Percentiles rank a stretch among this genome's conserved stretches.
phyloP scores from a whole-genome alignment of 768 basidiomycete genomes.

The Mycena capillaripes region DNA sequence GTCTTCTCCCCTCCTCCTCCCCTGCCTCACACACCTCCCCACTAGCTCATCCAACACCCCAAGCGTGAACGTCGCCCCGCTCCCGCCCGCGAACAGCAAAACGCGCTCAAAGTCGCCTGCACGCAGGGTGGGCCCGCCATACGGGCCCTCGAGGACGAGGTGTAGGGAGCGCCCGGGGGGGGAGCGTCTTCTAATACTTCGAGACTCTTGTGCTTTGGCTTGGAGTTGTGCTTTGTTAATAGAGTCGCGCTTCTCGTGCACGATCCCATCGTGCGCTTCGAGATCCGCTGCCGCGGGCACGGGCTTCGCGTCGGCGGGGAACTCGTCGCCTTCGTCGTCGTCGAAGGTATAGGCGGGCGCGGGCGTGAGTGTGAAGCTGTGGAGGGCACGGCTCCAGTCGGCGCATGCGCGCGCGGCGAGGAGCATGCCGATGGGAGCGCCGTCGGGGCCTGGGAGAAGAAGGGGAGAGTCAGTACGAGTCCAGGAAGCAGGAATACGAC shows the following conservation, averaged over 20 bases:
- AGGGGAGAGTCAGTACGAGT: constrained; percentile 51
- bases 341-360: constrained; percentile 20
- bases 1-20: constrained; percentile 69
- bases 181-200: background rate
- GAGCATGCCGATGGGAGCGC: constrained; percentile 53
- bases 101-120: constrained; percentile 78
- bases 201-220: too few relatives aligned
- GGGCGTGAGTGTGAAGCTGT: constrained; percentile 34
- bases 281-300: constrained; percentile 44
- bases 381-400: constrained; percentile 70
- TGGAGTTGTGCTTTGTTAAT: too few relatives aligned
- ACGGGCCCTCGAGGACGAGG: constrained; percentile 90
- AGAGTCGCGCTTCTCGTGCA: constrained; percentile 40
- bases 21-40: constrained; percentile 67
- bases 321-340: too few relatives aligned
- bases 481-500: constrained; percentile 61
- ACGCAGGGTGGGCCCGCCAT: constrained; percentile 84
- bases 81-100: constrained; percentile 85
- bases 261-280: background rate
- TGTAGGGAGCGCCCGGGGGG: constrained; percentile 54
- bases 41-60: constrained; percentile 88
- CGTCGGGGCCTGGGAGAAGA: constrained; percentile 24
- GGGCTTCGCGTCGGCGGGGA: constrained; percentile 52
- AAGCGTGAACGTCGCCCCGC: constrained; percentile 86
- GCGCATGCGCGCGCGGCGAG: constrained; percentile 69